Conservation (phyloP, 2,329 filamentous ascomycete genomes). For the Fusarium xylarioides region DNA sequence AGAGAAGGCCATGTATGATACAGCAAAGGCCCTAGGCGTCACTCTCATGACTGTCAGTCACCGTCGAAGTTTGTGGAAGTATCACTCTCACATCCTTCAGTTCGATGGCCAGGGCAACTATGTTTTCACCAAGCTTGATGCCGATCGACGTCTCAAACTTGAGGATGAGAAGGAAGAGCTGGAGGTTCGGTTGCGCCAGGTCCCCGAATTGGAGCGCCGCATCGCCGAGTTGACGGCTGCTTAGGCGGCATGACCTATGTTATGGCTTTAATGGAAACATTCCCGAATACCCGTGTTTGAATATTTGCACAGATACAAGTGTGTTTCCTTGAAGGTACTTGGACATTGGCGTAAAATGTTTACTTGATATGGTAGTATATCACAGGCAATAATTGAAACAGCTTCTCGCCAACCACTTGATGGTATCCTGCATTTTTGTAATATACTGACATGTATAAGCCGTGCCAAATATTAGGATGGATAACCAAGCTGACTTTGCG, state of each 20-base stretch:
- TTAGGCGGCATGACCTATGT: neutral
- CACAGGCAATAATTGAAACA: neutral
- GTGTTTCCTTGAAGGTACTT: neutral
- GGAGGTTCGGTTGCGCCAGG: conserved; percentile 82
- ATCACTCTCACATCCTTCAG: conserved; percentile 92
- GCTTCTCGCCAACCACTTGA: neutral
- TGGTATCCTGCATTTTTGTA: neutral
- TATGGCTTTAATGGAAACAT: neutral
- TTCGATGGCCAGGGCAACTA: conserved; percentile 95
- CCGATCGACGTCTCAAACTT: conserved; percentile 81
- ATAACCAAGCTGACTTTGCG: neutral
- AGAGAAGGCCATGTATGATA: conserved; percentile 96
- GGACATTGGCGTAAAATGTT: neutral
- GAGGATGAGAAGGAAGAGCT: conserved; percentile 98
- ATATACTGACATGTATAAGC: neutral
- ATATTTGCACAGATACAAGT: neutral
- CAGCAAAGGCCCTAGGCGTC: conserved; percentile 88
- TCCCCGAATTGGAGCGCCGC: conserved; percentile 87
- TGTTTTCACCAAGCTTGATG: conserved; percentile 89
- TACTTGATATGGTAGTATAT: neutral
- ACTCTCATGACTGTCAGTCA: conserved; percentile 98
- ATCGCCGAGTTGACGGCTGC: conserved; percentile 76
- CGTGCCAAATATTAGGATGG: neutral
- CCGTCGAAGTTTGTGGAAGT: conserved; percentile 91
- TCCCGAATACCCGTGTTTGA: conserved; percentile 4